Evolutionary conservation across 1,139 yeast genomes (phyloP).

Genomic region (Kazachstania sp.): DNA sequence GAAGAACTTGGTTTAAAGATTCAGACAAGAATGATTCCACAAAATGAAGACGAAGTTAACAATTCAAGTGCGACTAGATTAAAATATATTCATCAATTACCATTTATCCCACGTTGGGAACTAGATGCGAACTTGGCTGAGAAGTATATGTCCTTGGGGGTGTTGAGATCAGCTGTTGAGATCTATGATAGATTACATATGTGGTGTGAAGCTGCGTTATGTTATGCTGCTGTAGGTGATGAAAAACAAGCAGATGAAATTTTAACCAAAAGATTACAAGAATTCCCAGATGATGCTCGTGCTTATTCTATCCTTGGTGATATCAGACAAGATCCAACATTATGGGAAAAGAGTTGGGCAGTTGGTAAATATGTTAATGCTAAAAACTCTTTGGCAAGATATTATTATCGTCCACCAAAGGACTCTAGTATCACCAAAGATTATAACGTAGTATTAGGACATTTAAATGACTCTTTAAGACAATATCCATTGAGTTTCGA

Average conservation of each 20-base stretch:
- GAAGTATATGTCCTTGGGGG: slow-evolving; percentile 79
- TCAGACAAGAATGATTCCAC: slow-evolving; percentile 52
- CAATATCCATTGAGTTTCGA: slow-evolving; percentile 71
- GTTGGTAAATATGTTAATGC: slow-evolving; percentile 77
- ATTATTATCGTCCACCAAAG: slow-evolving; percentile 59
- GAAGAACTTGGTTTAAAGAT: slow-evolving; percentile 79
- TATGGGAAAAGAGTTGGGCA: slow-evolving; percentile 87
- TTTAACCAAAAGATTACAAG: slow-evolving; percentile 44
- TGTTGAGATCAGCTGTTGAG: slow-evolving; percentile 78
- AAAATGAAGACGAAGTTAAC: slow-evolving; percentile 35
- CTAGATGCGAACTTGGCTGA: slow-evolving; percentile 81
- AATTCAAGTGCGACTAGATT: slow-evolving; percentile 41
- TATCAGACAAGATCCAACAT: slow-evolving; percentile 61
- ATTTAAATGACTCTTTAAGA: slow-evolving; percentile 65
- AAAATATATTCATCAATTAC: slow-evolving; percentile 63
- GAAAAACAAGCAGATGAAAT: slow-evolving; percentile 58
- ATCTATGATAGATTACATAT: slow-evolving; percentile 74
- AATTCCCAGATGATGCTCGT: slow-evolving; percentile 69
- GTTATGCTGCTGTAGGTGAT: slow-evolving; percentile 81
- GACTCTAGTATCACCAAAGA: slow-evolving; percentile 46
- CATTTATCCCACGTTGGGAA: slow-evolving; percentile 78
- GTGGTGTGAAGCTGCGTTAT: slow-evolving; percentile 79
- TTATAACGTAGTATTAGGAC: slow-evolving; percentile 48
- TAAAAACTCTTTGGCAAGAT: slow-evolving; percentile 71
- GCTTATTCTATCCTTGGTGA: slow-evolving; percentile 85